Conservation (phyloP, 208 protist species). For the Leptomonas seymouri region DNA sequence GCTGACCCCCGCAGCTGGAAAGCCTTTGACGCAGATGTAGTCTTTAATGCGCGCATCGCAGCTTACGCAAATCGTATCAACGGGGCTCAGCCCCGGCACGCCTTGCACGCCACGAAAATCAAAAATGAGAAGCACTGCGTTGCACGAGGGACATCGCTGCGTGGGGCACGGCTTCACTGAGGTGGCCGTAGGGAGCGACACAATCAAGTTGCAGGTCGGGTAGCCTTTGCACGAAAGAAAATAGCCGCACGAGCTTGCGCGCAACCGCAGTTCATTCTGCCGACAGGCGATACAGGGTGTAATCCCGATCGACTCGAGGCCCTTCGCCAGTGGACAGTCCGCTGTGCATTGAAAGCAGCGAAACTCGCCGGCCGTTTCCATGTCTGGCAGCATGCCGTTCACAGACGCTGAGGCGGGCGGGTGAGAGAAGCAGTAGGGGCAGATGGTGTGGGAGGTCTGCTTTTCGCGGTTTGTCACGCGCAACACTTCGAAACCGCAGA, state of each 20-base stretch:
- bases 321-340: slow-evolving; percentile 77
- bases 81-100: slow-evolving; percentile 66
- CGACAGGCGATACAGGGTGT: slow-evolving; percentile 64
- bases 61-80: slow-evolving; percentile 75
- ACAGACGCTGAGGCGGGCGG: slow-evolving; percentile 45
- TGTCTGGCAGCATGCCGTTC: slow-evolving; percentile 26
- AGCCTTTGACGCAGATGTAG: slow-evolving; percentile 71
- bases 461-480: slow-evolving; percentile 71
- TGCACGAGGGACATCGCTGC: slow-evolving; percentile 63
- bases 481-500: slow-evolving; percentile 75
- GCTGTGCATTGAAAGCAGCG: slow-evolving; percentile 88
- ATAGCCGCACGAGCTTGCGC: slow-evolving; percentile 31
- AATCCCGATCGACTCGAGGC: slow-evolving; percentile 59
- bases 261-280: slow-evolving; percentile 74
- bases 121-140: slow-evolving; percentile 71
- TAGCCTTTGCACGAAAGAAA: slow-evolving; percentile 80
- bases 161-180: slow-evolving; percentile 42
- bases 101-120: slow-evolving; percentile 70
- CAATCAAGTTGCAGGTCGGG: slow-evolving; percentile 56
- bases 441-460: slow-evolving; percentile 75
- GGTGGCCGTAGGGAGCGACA: slow-evolving; percentile 68
- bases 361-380: slow-evolving; percentile 60
- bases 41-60: slow-evolving; percentile 82
- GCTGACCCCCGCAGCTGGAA: background rate
- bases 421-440: slow-evolving; percentile 77